Base-by-base conservation (phyloP, 257 asterid genomes). In the Ehretia macrophylla region DNA sequence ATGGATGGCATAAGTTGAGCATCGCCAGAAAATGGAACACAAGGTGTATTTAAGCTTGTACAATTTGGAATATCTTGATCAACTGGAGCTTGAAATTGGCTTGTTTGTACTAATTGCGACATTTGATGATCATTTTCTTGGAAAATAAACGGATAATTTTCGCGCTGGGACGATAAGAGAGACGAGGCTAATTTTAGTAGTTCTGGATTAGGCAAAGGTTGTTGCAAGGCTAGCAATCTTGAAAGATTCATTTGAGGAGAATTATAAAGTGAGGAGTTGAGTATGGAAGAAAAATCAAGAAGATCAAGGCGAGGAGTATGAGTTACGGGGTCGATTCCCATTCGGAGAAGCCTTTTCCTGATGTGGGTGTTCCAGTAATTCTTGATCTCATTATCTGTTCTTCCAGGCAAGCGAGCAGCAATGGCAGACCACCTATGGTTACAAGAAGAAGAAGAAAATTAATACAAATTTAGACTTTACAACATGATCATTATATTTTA, bases 271-370 rank as follows among this genome's bases (percentile, higher is more conserved):
- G 75, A 68, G 5, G 85, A 23, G 69, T 75, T 81, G 9, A 85
- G 58, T 59, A 85, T 66, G 0, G 82, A 60, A 27, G 95, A 82
- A 66, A 86, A 81, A 32, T 89, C 91, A 37, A 88, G 91, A 59
- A 85, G 95, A 68, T 85, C 93, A 13, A 83, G 86, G 0, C 89
- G 85, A 10, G 97, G 97, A 56, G 67, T 79, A 64, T 89, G 97
- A 0, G 97, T 89, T 11, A 86, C 84, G 0, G 97, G 97, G 39
- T 89, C 97, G 32, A 84, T 84, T 39, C 97, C 97, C 97, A 84
- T 86, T 17, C 88, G 71, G 1, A 90, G 77, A 27, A 90, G 92
- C 68, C 85, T 80, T 67, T 90, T 90, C 6, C 94, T 58, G 10
- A 86, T 79, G 71, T 82, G 91, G 0, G 94, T 84, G 74, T 89